Conservation (phyloP, 768 basidiomycete genomes). For the Gloeostereum incarnatum region DNA sequence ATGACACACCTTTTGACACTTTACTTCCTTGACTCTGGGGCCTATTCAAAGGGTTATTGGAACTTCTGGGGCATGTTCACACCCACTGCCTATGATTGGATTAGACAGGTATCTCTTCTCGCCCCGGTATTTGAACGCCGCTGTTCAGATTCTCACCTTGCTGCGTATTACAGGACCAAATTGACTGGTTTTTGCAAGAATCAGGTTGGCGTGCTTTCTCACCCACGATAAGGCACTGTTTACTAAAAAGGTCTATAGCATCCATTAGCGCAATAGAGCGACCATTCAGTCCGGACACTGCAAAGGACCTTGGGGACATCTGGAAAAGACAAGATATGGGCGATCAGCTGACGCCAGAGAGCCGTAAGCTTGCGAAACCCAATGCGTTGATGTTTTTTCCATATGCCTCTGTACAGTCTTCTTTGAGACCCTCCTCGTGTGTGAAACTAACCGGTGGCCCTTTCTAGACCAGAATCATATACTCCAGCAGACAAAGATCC, state of each 20-base stretch:
- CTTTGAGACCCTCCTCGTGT: neutral
- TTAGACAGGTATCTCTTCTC: conserved; percentile 42
- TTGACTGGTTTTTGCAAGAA: conserved; percentile 84
- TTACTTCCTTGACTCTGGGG: conserved; percentile 87
- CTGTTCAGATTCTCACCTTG: neutral
- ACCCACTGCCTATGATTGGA: conserved; percentile 81
- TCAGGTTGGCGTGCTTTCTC: conserved; percentile 43
- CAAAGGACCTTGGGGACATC: conserved; percentile 54
- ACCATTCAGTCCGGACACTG: conserved; percentile 75
- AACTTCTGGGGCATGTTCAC: conserved; percentile 57
- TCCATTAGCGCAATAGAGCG: conserved; percentile 68
- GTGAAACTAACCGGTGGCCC: neutral
- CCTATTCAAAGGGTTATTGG: conserved; percentile 53
- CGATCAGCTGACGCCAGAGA: conserved; percentile 48
- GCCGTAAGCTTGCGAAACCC: conserved; percentile 70
- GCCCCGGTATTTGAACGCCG: neutral
- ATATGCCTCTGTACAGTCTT: conserved; percentile 76
- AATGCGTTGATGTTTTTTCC: conserved; percentile 98
- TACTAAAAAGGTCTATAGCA: conserved; percentile 17
- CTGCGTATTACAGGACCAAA: conserved; percentile 49
- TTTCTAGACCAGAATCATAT: conserved; percentile 65
- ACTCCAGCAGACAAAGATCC: conserved; percentile 55
- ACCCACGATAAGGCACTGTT: neutral
- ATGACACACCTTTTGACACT: conserved; percentile 83
- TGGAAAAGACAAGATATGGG: conserved; percentile 48